A percentile compares a stretch with the other conserved stretches of the same genome.
Conservation (phyloP, 495 filamentous ascomycete species). For the Viridothelium virens region DNA sequence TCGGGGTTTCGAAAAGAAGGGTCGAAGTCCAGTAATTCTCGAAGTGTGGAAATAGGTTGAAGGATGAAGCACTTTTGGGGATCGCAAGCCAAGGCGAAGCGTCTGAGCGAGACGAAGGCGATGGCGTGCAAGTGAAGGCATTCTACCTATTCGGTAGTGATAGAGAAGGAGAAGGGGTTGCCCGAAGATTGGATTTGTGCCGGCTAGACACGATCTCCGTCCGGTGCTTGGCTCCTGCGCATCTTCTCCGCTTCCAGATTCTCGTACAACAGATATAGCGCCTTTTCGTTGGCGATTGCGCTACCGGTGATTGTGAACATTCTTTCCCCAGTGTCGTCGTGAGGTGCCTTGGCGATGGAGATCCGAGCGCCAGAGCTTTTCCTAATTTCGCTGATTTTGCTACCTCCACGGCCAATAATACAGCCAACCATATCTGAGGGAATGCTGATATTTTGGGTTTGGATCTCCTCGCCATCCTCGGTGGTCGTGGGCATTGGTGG, state of each 20-base stretch:
- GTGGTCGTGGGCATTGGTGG: slow-evolving; percentile 72
- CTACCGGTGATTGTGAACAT: slow-evolving; percentile 99
- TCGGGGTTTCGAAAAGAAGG: background rate
- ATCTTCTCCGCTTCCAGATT: slow-evolving; percentile 98
- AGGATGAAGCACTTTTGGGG: background rate
- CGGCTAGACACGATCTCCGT: slow-evolving; percentile 26
- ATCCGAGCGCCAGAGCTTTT: slow-evolving; percentile 93
- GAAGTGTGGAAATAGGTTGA: background rate
- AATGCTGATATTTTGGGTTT: slow-evolving; percentile 99
- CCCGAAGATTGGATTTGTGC: slow-evolving; percentile 28
- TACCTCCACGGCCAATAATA: slow-evolving; percentile 90
- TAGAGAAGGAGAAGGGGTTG: background rate
- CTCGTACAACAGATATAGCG: slow-evolving; percentile 92
- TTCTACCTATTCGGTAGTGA: background rate
- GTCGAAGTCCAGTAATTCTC: background rate
- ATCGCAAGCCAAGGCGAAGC: background rate
- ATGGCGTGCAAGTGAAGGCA: background rate
- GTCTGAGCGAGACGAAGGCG: background rate
- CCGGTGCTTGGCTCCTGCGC: slow-evolving; percentile 72
- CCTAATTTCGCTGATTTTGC: slow-evolving; percentile 96
- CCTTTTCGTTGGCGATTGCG: slow-evolving; percentile 83
- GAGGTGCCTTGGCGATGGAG: slow-evolving; percentile 95
- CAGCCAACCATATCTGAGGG: slow-evolving; percentile 99
- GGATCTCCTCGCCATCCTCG: slow-evolving; percentile 93
- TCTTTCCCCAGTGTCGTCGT: slow-evolving; percentile 93